Evolutionary conservation across 78 protist species (phyloP).

Genomic region (Carpediemonas membranifera): DNA sequence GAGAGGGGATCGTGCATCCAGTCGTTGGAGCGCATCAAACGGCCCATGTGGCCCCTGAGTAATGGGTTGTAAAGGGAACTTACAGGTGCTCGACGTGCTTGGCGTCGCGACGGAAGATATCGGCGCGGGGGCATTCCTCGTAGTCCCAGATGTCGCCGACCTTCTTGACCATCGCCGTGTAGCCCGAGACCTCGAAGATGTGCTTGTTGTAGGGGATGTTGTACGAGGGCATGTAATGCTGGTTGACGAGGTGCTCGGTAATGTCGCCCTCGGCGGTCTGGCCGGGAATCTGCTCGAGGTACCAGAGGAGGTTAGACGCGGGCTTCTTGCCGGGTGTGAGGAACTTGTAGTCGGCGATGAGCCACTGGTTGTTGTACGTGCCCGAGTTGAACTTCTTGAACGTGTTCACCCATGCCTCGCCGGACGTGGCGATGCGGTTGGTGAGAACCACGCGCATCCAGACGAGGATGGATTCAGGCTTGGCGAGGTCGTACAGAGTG

Average conservation of each 20-base stretch:
- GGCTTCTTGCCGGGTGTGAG: conserved; percentile 46
- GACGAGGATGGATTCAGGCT: conserved; percentile 23
- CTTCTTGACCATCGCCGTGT: too few species aligned
- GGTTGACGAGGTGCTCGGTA: conserved; percentile 27
- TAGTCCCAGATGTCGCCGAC: neutral
- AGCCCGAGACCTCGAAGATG: too few species aligned
- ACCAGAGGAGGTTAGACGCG: conserved; percentile 38
- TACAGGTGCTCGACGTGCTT: neutral
- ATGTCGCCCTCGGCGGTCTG: conserved; percentile 11
- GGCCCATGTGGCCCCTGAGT: too few species aligned
- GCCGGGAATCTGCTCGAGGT: conserved; percentile 78
- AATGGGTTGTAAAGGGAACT: too few species aligned
- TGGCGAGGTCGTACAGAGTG: conserved; percentile 19
- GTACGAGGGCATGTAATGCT: conserved; percentile 60
- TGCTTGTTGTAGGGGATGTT: conserved; percentile 75
- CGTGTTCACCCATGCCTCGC: conserved; percentile 38
- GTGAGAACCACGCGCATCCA: conserved; percentile 53
- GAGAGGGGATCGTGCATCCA: neutral
- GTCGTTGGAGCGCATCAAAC: neutral
- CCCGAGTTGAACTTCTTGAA: conserved; percentile 43
- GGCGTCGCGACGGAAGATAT: neutral
- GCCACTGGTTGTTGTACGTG: conserved; percentile 70
- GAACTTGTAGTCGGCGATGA: conserved; percentile 34
- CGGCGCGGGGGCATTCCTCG: neutral
- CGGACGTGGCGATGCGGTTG: conserved; percentile 36